Conservation (phyloP, 306 rosid genomes). For the Acacia confusa region DNA sequence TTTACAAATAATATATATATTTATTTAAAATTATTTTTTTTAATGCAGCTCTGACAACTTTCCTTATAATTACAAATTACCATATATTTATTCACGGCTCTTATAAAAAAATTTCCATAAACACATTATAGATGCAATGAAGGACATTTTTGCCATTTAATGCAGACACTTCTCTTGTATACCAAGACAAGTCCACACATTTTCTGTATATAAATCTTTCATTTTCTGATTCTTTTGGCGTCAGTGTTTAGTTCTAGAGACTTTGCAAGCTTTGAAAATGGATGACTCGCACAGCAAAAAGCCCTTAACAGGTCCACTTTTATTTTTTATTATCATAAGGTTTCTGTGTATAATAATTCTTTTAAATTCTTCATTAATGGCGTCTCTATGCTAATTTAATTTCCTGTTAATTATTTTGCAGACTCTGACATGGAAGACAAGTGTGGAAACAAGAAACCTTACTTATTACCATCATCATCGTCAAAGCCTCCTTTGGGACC, state of each 20-base stretch:
- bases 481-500: conserved; percentile 20
- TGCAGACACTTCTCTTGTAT: background rate
- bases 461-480: background rate
- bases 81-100: background rate
- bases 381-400: background rate
- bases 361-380: background rate
- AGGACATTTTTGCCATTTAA: background rate
- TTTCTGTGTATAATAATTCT: background rate
- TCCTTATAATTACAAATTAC: background rate
- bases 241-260: background rate
- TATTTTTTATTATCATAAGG: background rate
- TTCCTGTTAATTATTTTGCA: background rate
- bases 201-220: background rate
- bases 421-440: background rate
- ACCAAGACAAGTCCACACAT: background rate
- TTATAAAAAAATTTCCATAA: background rate
- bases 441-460: background rate
- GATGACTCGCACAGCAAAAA: background rate
- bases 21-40: background rate
- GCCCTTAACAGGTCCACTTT: background rate
- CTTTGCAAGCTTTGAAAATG: background rate
- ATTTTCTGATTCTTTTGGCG: background rate
- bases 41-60: background rate
- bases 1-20: background rate
- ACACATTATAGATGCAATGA: background rate